Conservation (phyloP, 257 asterid species). For the Penstemon davidsonii region DNA sequence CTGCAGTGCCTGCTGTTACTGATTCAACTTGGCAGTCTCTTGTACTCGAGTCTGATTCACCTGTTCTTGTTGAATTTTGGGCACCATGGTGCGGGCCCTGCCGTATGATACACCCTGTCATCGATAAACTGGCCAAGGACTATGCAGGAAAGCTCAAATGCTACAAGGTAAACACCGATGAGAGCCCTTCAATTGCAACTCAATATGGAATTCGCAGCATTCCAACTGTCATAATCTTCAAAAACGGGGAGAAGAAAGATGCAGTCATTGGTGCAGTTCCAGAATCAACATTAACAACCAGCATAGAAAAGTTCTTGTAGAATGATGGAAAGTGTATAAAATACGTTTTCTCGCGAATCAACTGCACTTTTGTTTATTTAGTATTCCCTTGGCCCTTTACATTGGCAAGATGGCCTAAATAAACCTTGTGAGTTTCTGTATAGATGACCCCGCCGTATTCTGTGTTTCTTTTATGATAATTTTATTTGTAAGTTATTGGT, state of each 20-base stretch:
- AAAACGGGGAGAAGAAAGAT: conserved; percentile 85
- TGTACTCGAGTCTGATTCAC: conserved; percentile 53
- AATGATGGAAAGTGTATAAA: conserved; percentile 32
- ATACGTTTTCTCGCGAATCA: conserved; percentile 24
- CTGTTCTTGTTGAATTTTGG: conserved; percentile 94
- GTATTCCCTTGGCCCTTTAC: conserved; percentile 25
- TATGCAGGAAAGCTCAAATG: conserved; percentile 75
- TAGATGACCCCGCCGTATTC: conserved; percentile 43
- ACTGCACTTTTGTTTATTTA: conserved; percentile 15
- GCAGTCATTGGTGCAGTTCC: conserved; percentile 93
- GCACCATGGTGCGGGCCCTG: conserved; percentile 99
- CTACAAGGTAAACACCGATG: conserved; percentile 92
- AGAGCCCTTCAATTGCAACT: conserved; percentile 70
- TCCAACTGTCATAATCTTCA: conserved; percentile 86
- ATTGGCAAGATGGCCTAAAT: conserved; percentile 30
- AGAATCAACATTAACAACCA: conserved; percentile 60
- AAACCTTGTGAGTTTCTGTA: conserved; percentile 53
- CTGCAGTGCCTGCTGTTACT: conserved; percentile 60
- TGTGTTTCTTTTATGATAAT: conserved; percentile 27
- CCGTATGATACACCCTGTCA: conserved; percentile 84
- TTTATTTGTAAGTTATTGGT: conserved; percentile 27
- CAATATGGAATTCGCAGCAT: conserved; percentile 88
- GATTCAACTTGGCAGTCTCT: conserved; percentile 61
- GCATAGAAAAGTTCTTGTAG: conserved; percentile 82
- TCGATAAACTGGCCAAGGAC: conserved; percentile 74